Evolutionary conservation across 495 filamentous ascomycete genomes (phyloP), one percentile per base, ranked within the genome.

Genomic region (Articulospora tetracladia): DNA sequence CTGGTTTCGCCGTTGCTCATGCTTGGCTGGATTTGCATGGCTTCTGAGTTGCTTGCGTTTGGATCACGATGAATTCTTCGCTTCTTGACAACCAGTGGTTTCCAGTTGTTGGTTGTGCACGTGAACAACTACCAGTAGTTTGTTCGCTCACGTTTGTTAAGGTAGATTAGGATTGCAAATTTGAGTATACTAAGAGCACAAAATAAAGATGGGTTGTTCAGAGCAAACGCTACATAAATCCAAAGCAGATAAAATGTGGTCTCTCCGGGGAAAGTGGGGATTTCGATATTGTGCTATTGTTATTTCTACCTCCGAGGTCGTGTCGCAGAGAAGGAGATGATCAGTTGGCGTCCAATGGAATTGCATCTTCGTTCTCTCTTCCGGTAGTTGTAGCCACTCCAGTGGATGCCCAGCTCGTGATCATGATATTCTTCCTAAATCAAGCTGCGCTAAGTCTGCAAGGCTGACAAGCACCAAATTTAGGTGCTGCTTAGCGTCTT

Each of bases 1-100:
- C 34, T n/a, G 74, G 67, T 3, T 81, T 76, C 58, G 61, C 70
- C 2, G 65, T 67, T 30, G 72, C 72, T 27, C 65, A 76, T 19
- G 58, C 66, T 0, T 77, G 61, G 61, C 8, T 63, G 50, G 39
- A 19, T 39, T 24, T 22, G 4, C 22, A 53, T 8, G 60, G 60
- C 12, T 62, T 62, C 32, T 62, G n/a, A 13, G 30, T 32, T 32
- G 30, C 30, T 32, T 32, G 30, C 30, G 13, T 32, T 32, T 32
- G n/a, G n/a, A n/a, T n/a, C n/a, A 34, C 30, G 30, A 34, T 7
- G 6, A 34, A 7, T 34, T 34, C 15, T 34, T 7, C 15, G 30
- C 6, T 34, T 34, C 30, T 34, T 34, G 30, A 34, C 30, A 7
- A 6, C 15, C 30, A 34, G 30, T 15, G 15, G 15, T 34, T 6